Base-by-base conservation (phyloP, 2,329 filamentous ascomycete genomes). In the Neopestalotiopsis rosae region DNA sequence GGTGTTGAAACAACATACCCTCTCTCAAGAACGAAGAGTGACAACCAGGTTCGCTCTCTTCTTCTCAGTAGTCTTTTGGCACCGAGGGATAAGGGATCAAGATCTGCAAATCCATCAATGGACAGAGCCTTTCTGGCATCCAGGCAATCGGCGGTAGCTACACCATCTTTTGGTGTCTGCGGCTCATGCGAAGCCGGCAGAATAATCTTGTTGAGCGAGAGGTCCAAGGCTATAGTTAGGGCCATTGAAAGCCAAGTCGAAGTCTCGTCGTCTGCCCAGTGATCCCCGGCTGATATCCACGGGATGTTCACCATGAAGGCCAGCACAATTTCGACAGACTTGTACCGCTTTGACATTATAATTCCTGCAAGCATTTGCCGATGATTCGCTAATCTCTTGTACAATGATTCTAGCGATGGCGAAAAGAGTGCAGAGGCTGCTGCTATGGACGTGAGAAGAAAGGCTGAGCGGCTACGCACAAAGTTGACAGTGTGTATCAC, bases 301-400 rank as follows among this genome's bases (percentile, higher is more conserved):
- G 91, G 91, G 6, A 94, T 87, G 70, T 93, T 93, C 40, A 92
- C 86, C 88, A 94, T 91, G 75, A 93, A 93, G 0, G 90, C 91
- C 1, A 94, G 81, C 0, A 94, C 89, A 68, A 94, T 92, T 76
- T 94, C 91, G 5, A 92, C 90, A 0, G 91, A 94, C 68, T 90
- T 87, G 74, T 89, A 87, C 2, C 90, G 87, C 61, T 87, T 85
- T 0, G 85, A 80, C 64, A 91, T 89, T 58, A 93, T 86, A 34
- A 87, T 84, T 32, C 89, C 86, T 0, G 89, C 91, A 3, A 94
- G 84, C 30, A 83, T 83, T 70, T 88, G 90, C 71, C 87, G 87
- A 72, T 94, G 91, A 66, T 88, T 85, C 0, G 89, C 89, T 1
- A 94, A 82, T 32, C 91, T 82, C 72, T 87, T 92, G 0, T 90